phyloP scores from a whole-genome alignment of 257 asterid genomes.

The Forsythia viridissima region DNA sequence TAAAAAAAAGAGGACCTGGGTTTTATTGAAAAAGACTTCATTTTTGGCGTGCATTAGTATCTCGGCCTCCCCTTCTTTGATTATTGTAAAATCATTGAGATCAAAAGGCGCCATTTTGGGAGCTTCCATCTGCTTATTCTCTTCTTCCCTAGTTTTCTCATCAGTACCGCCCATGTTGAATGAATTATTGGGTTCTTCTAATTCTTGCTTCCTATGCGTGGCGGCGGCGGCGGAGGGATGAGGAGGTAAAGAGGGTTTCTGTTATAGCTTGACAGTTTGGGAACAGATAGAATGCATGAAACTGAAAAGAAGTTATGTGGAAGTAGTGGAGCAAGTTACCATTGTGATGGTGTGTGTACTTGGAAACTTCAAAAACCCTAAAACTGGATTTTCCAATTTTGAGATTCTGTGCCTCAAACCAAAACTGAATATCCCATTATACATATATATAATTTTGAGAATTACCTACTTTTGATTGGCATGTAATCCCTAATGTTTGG shows the following conservation, averaged over 20 bases:
- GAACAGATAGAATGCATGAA: not conserved
- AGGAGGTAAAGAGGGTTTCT: not conserved
- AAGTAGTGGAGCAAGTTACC: not conserved
- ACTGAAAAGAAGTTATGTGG: not conserved
- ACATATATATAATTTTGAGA: too few species aligned
- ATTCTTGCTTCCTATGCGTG: not conserved
- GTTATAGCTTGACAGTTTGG: not conserved
- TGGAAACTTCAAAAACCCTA: not conserved
- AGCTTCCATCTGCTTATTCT: slow-evolving; percentile 29
- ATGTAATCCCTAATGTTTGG: too few species aligned
- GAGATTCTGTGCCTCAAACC: not conserved
- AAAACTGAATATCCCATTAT: too few species aligned
- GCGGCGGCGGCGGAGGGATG: slow-evolving; percentile 12
- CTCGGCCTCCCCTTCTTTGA: slow-evolving; percentile 97
- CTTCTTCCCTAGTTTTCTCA: slow-evolving; percentile 42
- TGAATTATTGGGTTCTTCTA: not conserved
- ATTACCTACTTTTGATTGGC: too few species aligned
- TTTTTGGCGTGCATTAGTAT: slow-evolving; percentile 86
- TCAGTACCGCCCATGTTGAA: slow-evolving; percentile 41
- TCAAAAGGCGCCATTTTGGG: slow-evolving; percentile 45
- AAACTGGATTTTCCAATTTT: not conserved
- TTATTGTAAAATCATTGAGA: slow-evolving; percentile 60
- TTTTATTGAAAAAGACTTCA: slow-evolving; percentile 83
- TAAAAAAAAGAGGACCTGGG: slow-evolving; percentile 58
- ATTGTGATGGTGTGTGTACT: not conserved